phyloP scores from a whole-genome alignment of 192 early-diverging fungal genomes.

The Chytriomyces confervae region DNA sequence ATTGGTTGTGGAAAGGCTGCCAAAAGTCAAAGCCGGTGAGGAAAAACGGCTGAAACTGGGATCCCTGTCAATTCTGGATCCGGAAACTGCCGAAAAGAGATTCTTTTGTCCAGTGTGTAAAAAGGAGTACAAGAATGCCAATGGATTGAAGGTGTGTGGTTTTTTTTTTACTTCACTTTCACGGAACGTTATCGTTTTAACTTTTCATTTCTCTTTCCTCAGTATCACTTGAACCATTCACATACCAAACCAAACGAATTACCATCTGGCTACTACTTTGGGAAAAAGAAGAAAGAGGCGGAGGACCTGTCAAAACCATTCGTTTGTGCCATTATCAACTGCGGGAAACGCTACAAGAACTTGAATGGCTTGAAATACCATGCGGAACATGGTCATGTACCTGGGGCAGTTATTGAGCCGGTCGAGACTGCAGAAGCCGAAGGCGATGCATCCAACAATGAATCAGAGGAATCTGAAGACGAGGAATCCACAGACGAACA shows the following conservation, averaged over 20 bases:
- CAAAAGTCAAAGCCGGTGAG: constrained; percentile 30
- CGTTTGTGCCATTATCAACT: constrained; percentile 77
- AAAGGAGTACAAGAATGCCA: constrained; percentile 98
- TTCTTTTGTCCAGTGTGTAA: constrained; percentile 90
- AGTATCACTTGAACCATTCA: constrained; percentile 43
- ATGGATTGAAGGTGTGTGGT: constrained; percentile 80
- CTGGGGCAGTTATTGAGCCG: not conserved
- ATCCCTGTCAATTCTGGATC: constrained; percentile 34
- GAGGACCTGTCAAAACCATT: constrained; percentile 46
- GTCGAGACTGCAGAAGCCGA: not conserved
- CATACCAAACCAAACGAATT: constrained; percentile 37
- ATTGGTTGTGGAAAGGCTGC: constrained; percentile 22
- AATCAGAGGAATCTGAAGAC: constrained; percentile 4
- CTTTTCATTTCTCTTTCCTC: not conserved
- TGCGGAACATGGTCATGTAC: constrained; percentile 81
- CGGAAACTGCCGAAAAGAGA: constrained; percentile 32
- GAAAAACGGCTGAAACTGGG: constrained; percentile 31
- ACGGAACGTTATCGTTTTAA: not conserved
- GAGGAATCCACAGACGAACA: not conserved
- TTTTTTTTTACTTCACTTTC: constrained; percentile 10
- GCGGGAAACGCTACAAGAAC: constrained; percentile 96
- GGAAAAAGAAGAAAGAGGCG: constrained; percentile 36
- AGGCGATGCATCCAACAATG: not conserved
- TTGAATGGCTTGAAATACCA: constrained; percentile 96
- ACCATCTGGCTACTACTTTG: constrained; percentile 36